A percentile compares a stretch with the other conserved stretches of the same genome.
Conservation (phyloP, 805 yeast species). For the Kazachstania kunashirensis region DNA sequence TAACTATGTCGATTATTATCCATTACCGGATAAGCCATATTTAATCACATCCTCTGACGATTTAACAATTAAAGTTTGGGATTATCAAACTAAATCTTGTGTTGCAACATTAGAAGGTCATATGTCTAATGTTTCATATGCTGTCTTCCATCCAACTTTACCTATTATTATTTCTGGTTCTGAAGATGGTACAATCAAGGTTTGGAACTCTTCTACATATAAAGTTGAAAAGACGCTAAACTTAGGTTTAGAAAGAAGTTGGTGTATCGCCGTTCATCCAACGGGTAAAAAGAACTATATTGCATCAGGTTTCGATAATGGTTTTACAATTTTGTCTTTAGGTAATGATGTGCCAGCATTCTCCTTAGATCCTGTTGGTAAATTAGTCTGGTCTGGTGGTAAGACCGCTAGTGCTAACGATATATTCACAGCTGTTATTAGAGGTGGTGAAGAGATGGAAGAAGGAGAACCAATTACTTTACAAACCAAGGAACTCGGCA, state of each 20-base stretch:
- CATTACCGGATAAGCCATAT: conserved; percentile 95
- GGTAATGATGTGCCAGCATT: conserved; percentile 93
- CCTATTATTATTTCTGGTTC: conserved; percentile 93
- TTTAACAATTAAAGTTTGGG: conserved; percentile 83
- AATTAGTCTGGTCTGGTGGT: conserved; percentile 67
- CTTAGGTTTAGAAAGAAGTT: conserved; percentile 88
- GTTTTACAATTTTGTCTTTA: conserved; percentile 75
- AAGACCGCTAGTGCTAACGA: conserved; percentile 62
- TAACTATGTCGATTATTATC: conserved; percentile 93
- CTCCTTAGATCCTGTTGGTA: conserved; percentile 89
- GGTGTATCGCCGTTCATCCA: conserved; percentile 81
- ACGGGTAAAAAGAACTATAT: conserved; percentile 58
- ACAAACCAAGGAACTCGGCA: conserved; percentile 84
- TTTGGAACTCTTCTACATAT: conserved; percentile 93
- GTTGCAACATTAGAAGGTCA: conserved; percentile 94
- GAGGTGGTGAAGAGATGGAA: conserved; percentile 52
- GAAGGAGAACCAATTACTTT: conserved; percentile 77
- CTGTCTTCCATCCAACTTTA: conserved; percentile 94
- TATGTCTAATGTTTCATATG: conserved; percentile 88
- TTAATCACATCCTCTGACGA: conserved; percentile 88
- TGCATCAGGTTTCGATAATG: conserved; percentile 92
- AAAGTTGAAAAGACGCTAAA: conserved; percentile 86
- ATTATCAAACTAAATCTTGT: conserved; percentile 91
- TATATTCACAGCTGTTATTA: conserved; percentile 73
- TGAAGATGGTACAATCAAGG: conserved; percentile 87